phyloP scores from a whole-genome alignment of 352 stramenopile species.

The Pythium brassicae region DNA sequence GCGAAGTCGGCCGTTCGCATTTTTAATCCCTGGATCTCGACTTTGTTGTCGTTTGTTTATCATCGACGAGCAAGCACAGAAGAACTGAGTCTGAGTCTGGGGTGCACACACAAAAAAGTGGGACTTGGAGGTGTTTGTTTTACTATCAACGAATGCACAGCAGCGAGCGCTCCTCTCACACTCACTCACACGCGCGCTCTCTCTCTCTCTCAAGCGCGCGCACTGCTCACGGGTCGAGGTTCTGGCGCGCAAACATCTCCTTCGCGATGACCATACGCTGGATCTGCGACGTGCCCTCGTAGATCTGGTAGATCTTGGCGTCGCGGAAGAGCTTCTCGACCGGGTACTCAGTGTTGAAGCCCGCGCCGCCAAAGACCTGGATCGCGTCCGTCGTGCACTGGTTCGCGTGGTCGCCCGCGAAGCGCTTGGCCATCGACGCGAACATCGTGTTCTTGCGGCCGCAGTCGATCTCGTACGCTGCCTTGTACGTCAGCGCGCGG shows the following conservation, averaged over 20 bases:
- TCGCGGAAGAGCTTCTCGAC: conserved; percentile 93
- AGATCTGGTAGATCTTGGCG: conserved; percentile 91
- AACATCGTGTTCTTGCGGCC: conserved; percentile 88
- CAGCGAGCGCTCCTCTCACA: too few relatives aligned
- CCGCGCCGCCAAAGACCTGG: conserved; percentile 88
- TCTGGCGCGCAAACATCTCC: conserved; percentile 74
- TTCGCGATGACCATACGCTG: conserved; percentile 90
- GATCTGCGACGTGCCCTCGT: conserved; percentile 91
- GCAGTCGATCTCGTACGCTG: conserved; percentile 87
- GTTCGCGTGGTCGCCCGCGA: conserved; percentile 85
- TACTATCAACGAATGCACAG: too few relatives aligned
- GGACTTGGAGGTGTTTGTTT: too few relatives aligned
- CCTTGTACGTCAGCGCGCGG: conserved; percentile 85
- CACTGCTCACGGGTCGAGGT: conserved; percentile 51
- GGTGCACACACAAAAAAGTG: too few relatives aligned
- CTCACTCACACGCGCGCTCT: too few relatives aligned
- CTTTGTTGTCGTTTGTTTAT: too few relatives aligned
- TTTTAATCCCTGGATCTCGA: too few relatives aligned
- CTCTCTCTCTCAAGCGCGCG: neutral
- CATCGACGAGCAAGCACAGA: too few relatives aligned
- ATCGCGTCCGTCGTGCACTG: conserved; percentile 84
- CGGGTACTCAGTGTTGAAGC: conserved; percentile 91
- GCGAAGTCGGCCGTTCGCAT: too few relatives aligned
- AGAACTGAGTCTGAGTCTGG: too few relatives aligned
- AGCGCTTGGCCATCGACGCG: conserved; percentile 90